Conservation (phyloP, 2,329 filamentous ascomycete genomes). For the Chalara sp. region DNA sequence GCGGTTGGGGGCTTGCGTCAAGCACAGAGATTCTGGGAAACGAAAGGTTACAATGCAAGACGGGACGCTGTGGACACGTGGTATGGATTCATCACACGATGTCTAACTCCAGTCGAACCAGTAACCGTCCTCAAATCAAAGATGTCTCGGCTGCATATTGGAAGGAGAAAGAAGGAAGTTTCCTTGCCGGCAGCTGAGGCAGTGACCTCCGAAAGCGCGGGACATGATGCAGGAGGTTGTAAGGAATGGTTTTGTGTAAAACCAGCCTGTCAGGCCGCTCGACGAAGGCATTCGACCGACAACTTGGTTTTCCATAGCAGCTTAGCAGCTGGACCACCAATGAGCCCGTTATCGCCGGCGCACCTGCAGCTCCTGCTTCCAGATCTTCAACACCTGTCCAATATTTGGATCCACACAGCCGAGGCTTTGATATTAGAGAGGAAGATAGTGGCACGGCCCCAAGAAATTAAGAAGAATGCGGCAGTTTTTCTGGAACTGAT, state of each 20-base stretch:
- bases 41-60: constrained; percentile 57
- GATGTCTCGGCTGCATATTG: constrained; percentile 42
- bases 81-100: constrained; percentile 44
- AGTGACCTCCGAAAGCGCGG: constrained; percentile 16
- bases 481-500: constrained; percentile 59
- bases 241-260: constrained; percentile 30
- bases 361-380: constrained; percentile 43
- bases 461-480: constrained; percentile 57
- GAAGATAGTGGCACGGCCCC: constrained; percentile 48
- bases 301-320: constrained; percentile 52
- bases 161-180: constrained; percentile 44
- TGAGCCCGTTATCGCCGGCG: constrained; percentile 46
- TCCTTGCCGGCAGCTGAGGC: constrained; percentile 24
- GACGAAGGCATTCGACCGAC: constrained; percentile 19
- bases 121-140: constrained; percentile 37
- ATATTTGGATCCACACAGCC: constrained; percentile 57
- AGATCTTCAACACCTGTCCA: constrained; percentile 50
- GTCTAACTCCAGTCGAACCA: constrained; percentile 31
- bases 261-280: constrained; percentile 20
- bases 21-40: constrained; percentile 59
- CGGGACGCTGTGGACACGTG: constrained; percentile 53
- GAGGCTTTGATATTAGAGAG: constrained; percentile 55
- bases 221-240: constrained; percentile 20
- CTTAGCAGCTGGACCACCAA: constrained; percentile 54
- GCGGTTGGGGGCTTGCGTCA: constrained; percentile 55